A percentile compares a stretch with the other conserved stretches of the same genome.
Conservation (phyloP, 441 rosid species). For the Viola pubescens region DNA sequence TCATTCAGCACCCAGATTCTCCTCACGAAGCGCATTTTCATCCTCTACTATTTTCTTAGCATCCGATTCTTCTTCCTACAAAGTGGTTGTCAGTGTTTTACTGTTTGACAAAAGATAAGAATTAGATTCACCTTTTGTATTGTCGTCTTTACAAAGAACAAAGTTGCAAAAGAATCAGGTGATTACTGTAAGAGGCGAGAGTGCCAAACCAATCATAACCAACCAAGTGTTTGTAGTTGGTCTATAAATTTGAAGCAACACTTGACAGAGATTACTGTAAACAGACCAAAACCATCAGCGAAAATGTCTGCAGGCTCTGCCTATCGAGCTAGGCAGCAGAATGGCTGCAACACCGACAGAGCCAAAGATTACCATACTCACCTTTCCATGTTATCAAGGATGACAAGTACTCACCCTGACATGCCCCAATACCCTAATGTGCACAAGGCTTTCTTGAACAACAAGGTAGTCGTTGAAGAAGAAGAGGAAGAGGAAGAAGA, state of each 20-base stretch:
- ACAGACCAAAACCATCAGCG: not conserved
- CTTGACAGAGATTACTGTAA: not conserved
- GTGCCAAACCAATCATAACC: no score
- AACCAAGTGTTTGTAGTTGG: no score
- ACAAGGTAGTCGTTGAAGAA: conserved; percentile 6
- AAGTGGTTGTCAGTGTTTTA: not conserved
- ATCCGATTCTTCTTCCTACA: not conserved
- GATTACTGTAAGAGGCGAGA: no score
- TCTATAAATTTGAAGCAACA: conserved; percentile 27
- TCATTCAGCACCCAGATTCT: no score
- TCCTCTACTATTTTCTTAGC: not conserved
- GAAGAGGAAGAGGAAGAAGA: not conserved
- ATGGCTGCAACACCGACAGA: conserved; percentile 21
- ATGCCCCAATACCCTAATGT: conserved; percentile 34
- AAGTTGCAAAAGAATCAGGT: not conserved
- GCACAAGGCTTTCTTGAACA: conserved; percentile 24
- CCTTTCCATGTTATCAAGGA: conserved; percentile 20
- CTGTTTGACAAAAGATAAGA: conserved; percentile 1
- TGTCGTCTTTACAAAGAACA: conserved; percentile 18
- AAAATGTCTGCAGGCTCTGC: conserved; percentile 8
- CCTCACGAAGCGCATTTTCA: no score
- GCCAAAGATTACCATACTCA: conserved; percentile 35
- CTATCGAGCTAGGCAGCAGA: conserved; percentile 7
- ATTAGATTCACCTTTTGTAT: conserved; percentile 18
- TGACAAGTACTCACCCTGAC: conserved; percentile 23